Evolutionary conservation across 208 protist genomes (phyloP).

Genomic region (Vickermania ingenoplastis): DNA sequence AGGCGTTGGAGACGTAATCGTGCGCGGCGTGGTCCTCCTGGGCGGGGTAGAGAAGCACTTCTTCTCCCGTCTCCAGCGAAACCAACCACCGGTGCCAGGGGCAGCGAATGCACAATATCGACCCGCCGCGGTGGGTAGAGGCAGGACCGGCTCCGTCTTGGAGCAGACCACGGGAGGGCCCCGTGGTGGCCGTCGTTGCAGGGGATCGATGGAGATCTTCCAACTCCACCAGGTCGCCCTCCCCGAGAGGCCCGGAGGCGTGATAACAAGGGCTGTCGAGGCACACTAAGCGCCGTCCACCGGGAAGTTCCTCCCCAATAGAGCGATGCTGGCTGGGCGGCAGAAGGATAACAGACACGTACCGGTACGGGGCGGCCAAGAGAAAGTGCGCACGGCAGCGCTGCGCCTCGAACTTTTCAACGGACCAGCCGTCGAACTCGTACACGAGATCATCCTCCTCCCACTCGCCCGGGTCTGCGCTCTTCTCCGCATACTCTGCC

Average conservation of each 20-base stretch:
- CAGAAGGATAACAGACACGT: conserved; percentile 66
- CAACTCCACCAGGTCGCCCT: conserved; percentile 73
- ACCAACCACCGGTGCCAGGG: conserved; percentile 78
- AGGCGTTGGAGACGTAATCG: neutral
- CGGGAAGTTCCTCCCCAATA: neutral
- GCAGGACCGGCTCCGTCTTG: too few species aligned
- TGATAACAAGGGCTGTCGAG: conserved; percentile 85
- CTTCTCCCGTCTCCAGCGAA: conserved; percentile 57
- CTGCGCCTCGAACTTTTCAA: conserved; percentile 50
- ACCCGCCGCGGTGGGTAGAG: conserved; percentile 1
- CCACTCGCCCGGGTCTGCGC: neutral
- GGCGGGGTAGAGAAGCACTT: conserved; percentile 30
- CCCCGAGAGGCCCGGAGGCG: conserved; percentile 64
- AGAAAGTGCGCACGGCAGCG: conserved; percentile 77
- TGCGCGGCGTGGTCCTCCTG: conserved; percentile 6
- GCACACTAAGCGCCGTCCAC: conserved; percentile 36
- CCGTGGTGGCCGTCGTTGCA: neutral
- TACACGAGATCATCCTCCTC: conserved; percentile 11
- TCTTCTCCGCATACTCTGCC: neutral
- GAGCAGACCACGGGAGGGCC: neutral
- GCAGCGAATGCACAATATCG: conserved; percentile 72
- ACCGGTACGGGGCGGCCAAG: conserved; percentile 68
- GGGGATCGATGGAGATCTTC: conserved; percentile 15
- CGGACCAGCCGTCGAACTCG: conserved; percentile 77
- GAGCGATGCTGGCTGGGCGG: neutral